Percentiles rank a stretch among this genome's conserved stretches.
phyloP scores from a whole-genome alignment of 2,329 filamentous ascomycete genomes.

The Claviceps monticola region DNA sequence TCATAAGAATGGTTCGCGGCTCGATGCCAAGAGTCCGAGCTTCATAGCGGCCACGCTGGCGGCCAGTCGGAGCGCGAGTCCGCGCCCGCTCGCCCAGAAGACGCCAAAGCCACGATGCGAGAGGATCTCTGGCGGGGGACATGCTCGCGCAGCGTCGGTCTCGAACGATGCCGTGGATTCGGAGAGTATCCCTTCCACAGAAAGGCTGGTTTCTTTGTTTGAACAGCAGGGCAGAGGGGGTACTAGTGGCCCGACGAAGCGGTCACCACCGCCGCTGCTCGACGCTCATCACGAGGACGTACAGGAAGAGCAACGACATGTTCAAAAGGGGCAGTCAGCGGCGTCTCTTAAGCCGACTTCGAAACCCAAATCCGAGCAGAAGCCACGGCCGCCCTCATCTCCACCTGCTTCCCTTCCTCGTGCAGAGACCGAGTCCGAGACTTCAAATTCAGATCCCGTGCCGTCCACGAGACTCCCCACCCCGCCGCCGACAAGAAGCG shows the following conservation, averaged over 20 bases:
- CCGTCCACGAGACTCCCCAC: not conserved
- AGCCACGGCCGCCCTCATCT: not conserved
- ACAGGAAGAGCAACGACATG: not conserved
- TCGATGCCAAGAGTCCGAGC: slow-evolving; percentile 40
- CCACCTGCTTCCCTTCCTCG: not conserved
- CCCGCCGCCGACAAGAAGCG: not conserved
- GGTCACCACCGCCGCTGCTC: not conserved
- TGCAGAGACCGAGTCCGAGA: not conserved
- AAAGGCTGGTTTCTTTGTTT: slow-evolving; percentile 54
- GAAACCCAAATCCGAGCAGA: not conserved
- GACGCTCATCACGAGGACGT: not conserved
- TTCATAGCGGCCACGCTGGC: slow-evolving; percentile 43
- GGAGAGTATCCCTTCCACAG: slow-evolving; percentile 46
- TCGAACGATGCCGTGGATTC: slow-evolving; percentile 28
- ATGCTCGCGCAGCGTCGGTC: slow-evolving; percentile 7
- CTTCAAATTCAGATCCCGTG: not conserved
- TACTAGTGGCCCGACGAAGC: slow-evolving; percentile 21
- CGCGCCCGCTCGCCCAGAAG: slow-evolving; percentile 14
- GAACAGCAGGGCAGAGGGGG: slow-evolving; percentile 31
- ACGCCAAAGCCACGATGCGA: slow-evolving; percentile 12
- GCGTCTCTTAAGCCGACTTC: not conserved
- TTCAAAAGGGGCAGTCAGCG: not conserved
- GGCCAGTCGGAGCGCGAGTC: slow-evolving; percentile 35
- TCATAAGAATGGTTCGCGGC: slow-evolving; percentile 1
- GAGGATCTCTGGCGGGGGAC: slow-evolving; percentile 13